phyloP scores from a whole-genome alignment of 192 early-diverging fungal genomes.

The Backusella tuberculispora region DNA sequence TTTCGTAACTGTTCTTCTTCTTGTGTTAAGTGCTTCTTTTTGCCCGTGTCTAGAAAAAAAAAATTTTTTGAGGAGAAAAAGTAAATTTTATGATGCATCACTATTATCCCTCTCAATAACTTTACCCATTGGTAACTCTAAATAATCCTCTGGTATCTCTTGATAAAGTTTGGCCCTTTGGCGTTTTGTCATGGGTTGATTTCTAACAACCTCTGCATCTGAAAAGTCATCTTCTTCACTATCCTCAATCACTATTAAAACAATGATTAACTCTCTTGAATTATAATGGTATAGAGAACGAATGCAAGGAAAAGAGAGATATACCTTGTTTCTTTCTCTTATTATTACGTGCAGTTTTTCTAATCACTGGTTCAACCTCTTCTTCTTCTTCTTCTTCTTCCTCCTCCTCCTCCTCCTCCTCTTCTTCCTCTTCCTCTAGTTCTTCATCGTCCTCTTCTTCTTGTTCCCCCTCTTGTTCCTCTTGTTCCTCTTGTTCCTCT shows the following conservation, averaged over 20 bases:
- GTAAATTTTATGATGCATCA: neutral
- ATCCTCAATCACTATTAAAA: slow-evolving; percentile 17
- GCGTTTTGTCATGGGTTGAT: slow-evolving; percentile 65
- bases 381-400: slow-evolving; percentile 7
- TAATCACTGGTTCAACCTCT: neutral
- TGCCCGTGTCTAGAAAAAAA: slow-evolving; percentile 54
- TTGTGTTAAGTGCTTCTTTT: slow-evolving; percentile 64
- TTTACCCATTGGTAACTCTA: slow-evolving; percentile 71
- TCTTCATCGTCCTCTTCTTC: slow-evolving; percentile 23
- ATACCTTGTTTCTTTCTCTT: slow-evolving; percentile 7
- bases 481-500: slow-evolving; percentile 21
- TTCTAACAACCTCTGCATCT: slow-evolving; percentile 35
- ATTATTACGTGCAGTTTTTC: neutral
- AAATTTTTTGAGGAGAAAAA: neutral
- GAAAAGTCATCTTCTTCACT: slow-evolving; percentile 22
- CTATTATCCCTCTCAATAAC: neutral
- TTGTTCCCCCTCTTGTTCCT: slow-evolving; percentile 17
- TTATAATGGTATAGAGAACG: neutral
- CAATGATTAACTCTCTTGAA: neutral
- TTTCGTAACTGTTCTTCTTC: slow-evolving; percentile 73
- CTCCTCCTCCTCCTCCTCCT: slow-evolving; percentile 22
- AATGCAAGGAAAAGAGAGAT: neutral
- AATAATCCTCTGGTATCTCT: slow-evolving; percentile 60
- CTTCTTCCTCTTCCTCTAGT: slow-evolving; percentile 12
- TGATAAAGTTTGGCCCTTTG: slow-evolving; percentile 70